Conservation (phyloP, 768 basidiomycete genomes). For the Postia placenta region DNA sequence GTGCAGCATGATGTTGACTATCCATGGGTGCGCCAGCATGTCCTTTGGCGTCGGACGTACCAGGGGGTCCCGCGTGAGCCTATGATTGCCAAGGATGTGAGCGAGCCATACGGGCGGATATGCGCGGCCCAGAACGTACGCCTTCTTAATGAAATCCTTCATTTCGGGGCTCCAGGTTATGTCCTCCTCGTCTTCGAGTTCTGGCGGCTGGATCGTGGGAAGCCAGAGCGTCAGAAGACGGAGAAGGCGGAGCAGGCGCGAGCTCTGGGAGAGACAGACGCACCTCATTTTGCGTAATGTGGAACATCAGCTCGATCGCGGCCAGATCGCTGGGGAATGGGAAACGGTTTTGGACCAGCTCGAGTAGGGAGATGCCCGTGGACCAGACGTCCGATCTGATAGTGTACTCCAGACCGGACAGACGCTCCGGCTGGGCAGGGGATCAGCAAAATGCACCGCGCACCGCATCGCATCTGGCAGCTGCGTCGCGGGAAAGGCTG, state of each 20-base stretch:
- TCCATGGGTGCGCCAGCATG: slow-evolving; percentile 82
- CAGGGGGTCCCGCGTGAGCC: slow-evolving; percentile 63
- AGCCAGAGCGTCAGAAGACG: slow-evolving; percentile 10
- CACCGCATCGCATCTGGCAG: not conserved
- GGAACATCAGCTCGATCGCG: slow-evolving; percentile 90
- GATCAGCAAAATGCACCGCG: slow-evolving; percentile 3
- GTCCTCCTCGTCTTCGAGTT: slow-evolving; percentile 68
- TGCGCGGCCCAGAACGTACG: slow-evolving; percentile 49
- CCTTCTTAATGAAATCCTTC: slow-evolving; percentile 86
- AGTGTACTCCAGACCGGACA: slow-evolving; percentile 86
- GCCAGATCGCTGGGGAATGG: slow-evolving; percentile 90
- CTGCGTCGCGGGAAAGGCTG: not conserved
- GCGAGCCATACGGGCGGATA: not conserved
- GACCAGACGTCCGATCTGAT: slow-evolving; percentile 99
- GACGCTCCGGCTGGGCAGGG: slow-evolving; percentile 76
- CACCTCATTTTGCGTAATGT: slow-evolving; percentile 79
- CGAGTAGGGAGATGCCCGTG: slow-evolving; percentile 88
- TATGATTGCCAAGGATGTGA: slow-evolving; percentile 21
- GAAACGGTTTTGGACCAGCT: slow-evolving; percentile 90
- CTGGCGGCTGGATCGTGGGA: slow-evolving; percentile 55
- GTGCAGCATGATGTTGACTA: slow-evolving; percentile 66
- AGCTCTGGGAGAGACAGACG: slow-evolving; percentile 16
- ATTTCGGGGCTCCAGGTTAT: slow-evolving; percentile 71
- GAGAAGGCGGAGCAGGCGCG: slow-evolving; percentile 9
- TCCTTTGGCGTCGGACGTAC: slow-evolving; percentile 77